Evolutionary conservation across 345 rosid genomes (phyloP).

Genomic region (Hevea brasiliensis): DNA sequence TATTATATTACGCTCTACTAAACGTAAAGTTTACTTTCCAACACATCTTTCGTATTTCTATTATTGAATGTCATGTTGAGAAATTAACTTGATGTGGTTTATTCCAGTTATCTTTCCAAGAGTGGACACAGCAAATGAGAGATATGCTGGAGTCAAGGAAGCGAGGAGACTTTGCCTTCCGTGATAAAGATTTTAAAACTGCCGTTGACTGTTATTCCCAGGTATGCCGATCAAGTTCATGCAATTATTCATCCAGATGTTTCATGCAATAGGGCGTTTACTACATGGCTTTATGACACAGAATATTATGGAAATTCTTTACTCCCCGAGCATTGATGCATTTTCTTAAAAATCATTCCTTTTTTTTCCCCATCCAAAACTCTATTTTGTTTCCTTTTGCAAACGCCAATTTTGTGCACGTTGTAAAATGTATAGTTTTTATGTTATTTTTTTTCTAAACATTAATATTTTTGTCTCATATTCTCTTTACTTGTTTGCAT

Average conservation of each 20-base stretch:
- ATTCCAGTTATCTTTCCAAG: constrained; percentile 87
- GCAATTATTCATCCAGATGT: neutral
- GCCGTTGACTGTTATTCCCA: constrained; percentile 93
- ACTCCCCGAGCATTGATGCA: neutral
- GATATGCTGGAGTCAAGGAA: constrained; percentile 93
- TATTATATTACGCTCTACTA: too few species aligned
- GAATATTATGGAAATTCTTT: neutral
- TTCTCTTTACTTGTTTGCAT: neutral
- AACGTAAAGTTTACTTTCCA: too few species aligned
- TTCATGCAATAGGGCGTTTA: neutral
- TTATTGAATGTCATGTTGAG: constrained; percentile 15
- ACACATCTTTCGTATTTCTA: neutral
- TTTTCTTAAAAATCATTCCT: too few species aligned
- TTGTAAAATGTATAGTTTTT: neutral
- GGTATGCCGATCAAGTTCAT: constrained; percentile 39
- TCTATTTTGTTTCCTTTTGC: too few species aligned
- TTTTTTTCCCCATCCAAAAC: neutral
- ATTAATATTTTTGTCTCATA: too few species aligned
- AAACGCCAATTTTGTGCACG: too few species aligned
- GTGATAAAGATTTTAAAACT: constrained; percentile 90
- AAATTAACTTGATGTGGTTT: constrained; percentile 23
- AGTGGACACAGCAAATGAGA: constrained; percentile 98
- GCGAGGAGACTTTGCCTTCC: constrained; percentile 89
- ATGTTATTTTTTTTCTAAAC: too few species aligned
- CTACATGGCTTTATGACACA: neutral